Evolutionary conservation across 257 asterid genomes (phyloP), one percentile per base, ranked within the genome.

Genomic region (Ilex asprella): DNA sequence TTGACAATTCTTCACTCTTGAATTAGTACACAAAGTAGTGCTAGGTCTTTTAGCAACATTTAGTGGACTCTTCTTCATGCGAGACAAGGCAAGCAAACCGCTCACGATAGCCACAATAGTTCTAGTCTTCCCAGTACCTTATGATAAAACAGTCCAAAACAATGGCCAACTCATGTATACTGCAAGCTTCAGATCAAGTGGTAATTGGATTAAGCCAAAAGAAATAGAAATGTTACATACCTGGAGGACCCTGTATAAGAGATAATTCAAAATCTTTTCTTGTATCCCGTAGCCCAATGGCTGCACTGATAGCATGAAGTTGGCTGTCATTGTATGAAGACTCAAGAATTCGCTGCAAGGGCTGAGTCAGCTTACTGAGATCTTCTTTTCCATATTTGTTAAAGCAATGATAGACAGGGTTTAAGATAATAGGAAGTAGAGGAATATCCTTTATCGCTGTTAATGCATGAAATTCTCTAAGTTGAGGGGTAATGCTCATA

Each of bases 201-300:
- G 8, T 35, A 35, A 35, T 35, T 35, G 41, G 29, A 53, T 53
- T 11, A 6, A 31, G 56, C 14, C 39, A 30, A 27, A 44, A 49
- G 41, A 31, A 50, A 62, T 65, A 61, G 60, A 64, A 64, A 56
- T 67, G 53, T 70, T 49, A 72, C 77, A 72, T 57, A 89, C 99
- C 99, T 82, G 99, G 99, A 69, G 99, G 99, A 58, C 99, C 99
- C 87, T 93, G 99, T 76, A 93, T 76, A 63, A 93, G 99, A 63
- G 91, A 80, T 76, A 93, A 76, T 31, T 87, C 85, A 51, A 80
- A 82, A 64, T 84, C 91, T 70, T 67, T 83, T 74, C 73, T 79
- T 72, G 57, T 73, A 72, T 85, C 84, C 75, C 73, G 72, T 12
- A 86, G 83, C 69, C 96, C 86, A 73, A 78, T 65, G 77, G 96